Conservation (phyloP, 331 rosid genomes). For the Acacia pycnantha region DNA sequence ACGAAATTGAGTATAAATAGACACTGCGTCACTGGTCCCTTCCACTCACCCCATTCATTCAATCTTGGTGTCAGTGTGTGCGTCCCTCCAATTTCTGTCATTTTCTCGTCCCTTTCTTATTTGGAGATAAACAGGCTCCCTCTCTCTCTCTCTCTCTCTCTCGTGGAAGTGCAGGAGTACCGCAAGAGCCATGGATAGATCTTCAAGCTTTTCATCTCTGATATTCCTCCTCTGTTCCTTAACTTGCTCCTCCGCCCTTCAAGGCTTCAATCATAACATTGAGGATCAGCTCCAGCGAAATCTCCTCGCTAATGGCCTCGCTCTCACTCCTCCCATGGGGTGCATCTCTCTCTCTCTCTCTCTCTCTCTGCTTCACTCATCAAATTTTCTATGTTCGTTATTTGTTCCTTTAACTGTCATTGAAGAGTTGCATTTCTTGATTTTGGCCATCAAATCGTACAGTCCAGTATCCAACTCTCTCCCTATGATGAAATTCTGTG, state of each 20-base stretch:
- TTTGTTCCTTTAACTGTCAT: not conserved
- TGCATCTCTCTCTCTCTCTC: slow-evolving; percentile 18
- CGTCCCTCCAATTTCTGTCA: not conserved
- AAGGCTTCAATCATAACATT: not conserved
- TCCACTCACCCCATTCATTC: not conserved
- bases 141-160: not conserved
- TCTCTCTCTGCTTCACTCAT: not conserved
- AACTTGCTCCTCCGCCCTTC: not conserved
- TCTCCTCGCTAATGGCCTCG: slow-evolving; percentile 85
- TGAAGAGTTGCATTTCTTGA: not conserved
- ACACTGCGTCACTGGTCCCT: not conserved
- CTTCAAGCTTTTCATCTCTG: not conserved
- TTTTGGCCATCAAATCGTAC: not conserved
- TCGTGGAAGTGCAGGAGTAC: not conserved
- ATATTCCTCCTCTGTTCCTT: not conserved
- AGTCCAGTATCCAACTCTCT: not conserved
- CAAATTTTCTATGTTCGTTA: not conserved
- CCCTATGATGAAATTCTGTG: not conserved
- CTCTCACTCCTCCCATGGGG: slow-evolving; percentile 96
- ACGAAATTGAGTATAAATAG: not conserved
- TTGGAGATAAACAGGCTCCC: not conserved
- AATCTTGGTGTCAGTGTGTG: too few species aligned
- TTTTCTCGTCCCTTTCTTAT: not conserved
- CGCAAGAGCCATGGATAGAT: not conserved
- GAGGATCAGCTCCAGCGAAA: slow-evolving; percentile 45